Evolutionary conservation across 2,329 filamentous ascomycete genomes (phyloP).

Genomic region (Stachybotrys chartarum): DNA sequence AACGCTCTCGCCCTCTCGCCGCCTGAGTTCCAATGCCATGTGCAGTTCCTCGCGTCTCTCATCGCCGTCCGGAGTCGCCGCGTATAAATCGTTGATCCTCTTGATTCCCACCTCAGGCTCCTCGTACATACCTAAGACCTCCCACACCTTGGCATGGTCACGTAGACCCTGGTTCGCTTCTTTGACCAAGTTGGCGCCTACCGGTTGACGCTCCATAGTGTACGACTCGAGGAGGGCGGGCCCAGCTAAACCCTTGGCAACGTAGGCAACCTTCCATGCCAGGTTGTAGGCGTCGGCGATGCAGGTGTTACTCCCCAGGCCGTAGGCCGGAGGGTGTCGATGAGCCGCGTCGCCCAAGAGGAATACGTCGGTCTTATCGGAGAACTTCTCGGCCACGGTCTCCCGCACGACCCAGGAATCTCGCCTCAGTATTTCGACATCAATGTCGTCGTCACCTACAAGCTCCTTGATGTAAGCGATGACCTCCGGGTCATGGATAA

Average conservation of each 20-base stretch:
- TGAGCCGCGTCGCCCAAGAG: slow-evolving; percentile 48
- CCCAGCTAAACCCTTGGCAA: slow-evolving; percentile 23
- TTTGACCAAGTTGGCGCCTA: slow-evolving; percentile 38
- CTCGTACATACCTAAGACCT: slow-evolving; percentile 29
- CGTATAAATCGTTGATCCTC: neutral
- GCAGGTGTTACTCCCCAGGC: slow-evolving; percentile 51
- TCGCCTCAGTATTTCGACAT: neutral
- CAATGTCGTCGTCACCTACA: neutral
- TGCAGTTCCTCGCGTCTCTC: neutral
- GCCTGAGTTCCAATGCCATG: neutral
- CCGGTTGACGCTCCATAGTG: slow-evolving; percentile 38
- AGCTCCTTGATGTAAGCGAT: neutral
- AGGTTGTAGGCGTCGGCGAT: slow-evolving; percentile 49
- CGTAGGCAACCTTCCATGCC: slow-evolving; percentile 46
- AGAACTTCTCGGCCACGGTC: neutral
- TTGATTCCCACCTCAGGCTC: neutral
- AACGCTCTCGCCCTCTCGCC: neutral
- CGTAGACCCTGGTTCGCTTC: slow-evolving; percentile 51
- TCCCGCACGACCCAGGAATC: neutral
- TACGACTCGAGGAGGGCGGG: slow-evolving; percentile 34
- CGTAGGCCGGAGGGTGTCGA: slow-evolving; percentile 49
- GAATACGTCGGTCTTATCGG: neutral
- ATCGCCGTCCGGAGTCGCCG: neutral
- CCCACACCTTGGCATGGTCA: slow-evolving; percentile 40
- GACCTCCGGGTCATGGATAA: neutral